Percentiles rank a stretch among this genome's conserved stretches.
Conservation (phyloP, 1,284 basidiomycete genomes). For the Melampsora larici-populina region DNA sequence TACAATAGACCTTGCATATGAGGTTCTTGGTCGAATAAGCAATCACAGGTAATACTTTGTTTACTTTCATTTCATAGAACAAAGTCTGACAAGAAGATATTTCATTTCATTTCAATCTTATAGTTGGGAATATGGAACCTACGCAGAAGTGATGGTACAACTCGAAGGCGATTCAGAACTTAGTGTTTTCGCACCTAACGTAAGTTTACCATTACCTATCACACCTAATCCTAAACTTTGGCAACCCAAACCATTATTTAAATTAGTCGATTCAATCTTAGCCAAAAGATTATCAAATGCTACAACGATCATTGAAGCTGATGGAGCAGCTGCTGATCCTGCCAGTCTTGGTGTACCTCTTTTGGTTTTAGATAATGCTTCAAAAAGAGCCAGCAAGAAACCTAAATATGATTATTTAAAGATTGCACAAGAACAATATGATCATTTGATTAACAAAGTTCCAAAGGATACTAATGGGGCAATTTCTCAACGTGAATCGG, state of each 20-base stretch:
- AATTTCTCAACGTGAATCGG: slow-evolving; percentile 49
- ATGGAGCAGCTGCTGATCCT: slow-evolving; percentile 74
- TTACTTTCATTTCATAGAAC: background rate
- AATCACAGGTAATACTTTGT: slow-evolving; percentile 39
- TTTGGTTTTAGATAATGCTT: slow-evolving; percentile 61
- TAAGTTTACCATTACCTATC: slow-evolving; percentile 7
- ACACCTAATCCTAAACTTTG: slow-evolving; percentile 1
- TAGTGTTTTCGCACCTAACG: slow-evolving; percentile 26
- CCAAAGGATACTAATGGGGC: slow-evolving; percentile 48
- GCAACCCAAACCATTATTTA: slow-evolving; percentile 1
- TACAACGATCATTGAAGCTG: slow-evolving; percentile 46
- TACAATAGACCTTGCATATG: slow-evolving; percentile 17
- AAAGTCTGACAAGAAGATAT: background rate
- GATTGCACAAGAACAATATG: slow-evolving; percentile 46
- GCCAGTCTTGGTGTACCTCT: slow-evolving; percentile 74
- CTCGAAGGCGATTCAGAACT: background rate
- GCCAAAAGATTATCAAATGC: background rate
- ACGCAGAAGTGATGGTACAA: slow-evolving; percentile 35
- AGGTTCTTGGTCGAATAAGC: slow-evolving; percentile 23
- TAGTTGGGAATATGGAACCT: slow-evolving; percentile 42
- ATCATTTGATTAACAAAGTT: slow-evolving; percentile 48
- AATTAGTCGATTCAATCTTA: slow-evolving; percentile 31
- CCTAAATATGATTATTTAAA: slow-evolving; percentile 12
- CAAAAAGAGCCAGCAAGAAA: slow-evolving; percentile 26
- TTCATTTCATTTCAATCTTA: background rate